A percentile compares a stretch with the other conserved stretches of the same genome.
These are phyloP conservation scores for Carex pumila DNA, from an alignment of 176 grass and related monocot genomes.

Conservation along the genomic window DNA sequence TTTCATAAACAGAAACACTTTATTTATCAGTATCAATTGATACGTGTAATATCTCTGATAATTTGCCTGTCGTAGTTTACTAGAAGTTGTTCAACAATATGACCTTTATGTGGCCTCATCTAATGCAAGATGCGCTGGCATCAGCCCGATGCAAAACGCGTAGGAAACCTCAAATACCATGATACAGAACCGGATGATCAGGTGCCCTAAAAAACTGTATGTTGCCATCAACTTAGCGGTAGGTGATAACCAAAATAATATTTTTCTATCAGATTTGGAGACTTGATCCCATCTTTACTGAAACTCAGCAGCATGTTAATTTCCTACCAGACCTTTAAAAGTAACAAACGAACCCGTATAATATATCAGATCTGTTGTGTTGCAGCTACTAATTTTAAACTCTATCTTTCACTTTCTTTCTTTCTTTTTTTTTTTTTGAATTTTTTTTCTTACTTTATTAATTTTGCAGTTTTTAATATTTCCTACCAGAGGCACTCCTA, in stretches of 20 bases:
- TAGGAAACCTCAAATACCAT: not conserved
- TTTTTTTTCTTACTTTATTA: not conserved
- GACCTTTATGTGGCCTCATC: not conserved
- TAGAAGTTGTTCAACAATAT: not conserved
- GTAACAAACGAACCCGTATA: not conserved
- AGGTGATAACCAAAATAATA: no score
- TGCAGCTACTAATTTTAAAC: not conserved
- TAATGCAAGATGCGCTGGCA: not conserved
- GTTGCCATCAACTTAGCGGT: no score
- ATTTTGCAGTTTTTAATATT: not conserved
- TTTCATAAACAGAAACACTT: not conserved
- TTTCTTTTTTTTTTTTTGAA: not conserved
- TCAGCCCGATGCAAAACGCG: not conserved
- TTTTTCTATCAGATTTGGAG: no score
- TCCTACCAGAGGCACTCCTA: not conserved
- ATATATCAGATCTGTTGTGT: not conserved
- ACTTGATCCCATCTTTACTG: no score
- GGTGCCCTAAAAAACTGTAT: no score
- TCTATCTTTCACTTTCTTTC: not conserved
- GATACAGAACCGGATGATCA: not conserved
- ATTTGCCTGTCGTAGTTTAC: not conserved
- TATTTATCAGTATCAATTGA: not conserved
- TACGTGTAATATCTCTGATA: not conserved
- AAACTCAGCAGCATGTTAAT: no score
- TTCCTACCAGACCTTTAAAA: no score